Base-by-base conservation (phyloP, 164 flowering plant species). In the Macadamia integrifolia region DNA sequence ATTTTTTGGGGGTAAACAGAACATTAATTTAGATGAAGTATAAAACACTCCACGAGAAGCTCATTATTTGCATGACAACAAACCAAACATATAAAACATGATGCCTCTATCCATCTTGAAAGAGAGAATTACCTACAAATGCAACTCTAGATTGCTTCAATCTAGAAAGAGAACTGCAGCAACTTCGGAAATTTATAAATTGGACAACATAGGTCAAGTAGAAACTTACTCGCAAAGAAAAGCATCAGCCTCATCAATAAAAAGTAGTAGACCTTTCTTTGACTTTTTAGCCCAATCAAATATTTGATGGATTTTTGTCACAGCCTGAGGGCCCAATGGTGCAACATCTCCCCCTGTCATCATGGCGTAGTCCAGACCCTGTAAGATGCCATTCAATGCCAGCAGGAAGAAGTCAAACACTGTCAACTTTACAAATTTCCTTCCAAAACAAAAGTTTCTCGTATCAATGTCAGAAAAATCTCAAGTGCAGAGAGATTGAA, bases 331-430 rank as follows among this genome's bases (percentile, higher is more conserved):
- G 49, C 98, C 98, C 71, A 92, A 69, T 0, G 98, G 96, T 62
- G 92, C 93, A 80, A 92, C 98, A 84, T 92, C 98, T 63, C 98
- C 98, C 69, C 95, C 98, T 14, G 98, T 93, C 98, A 93, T 93
- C 98, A 93, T 87, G 61, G 98, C 98, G 82, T 93, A 93, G 80
- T 93, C 98, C 82, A 91, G 76, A 64, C 98, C 97, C 98, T 93
- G 81, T 32, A 76, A 12, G 43, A 69, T 43, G 62, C 49, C 35
- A 43, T 13, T 35, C 18, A 15, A 60, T 42, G 53, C n/a, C 46
- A 44, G 44, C 17, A n/a, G 55, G 66, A 62, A 69, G 49, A 53
- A 14, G 42, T 11, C 29, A 67, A 43, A 11, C 7, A 8, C 50
- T 8, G 50, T 46, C 9, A 46, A 4, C 9, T 11, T 46, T 8